phyloP scores from a whole-genome alignment of 768 basidiomycete species.

The Tylopilus plumbeoviolaceoides region DNA sequence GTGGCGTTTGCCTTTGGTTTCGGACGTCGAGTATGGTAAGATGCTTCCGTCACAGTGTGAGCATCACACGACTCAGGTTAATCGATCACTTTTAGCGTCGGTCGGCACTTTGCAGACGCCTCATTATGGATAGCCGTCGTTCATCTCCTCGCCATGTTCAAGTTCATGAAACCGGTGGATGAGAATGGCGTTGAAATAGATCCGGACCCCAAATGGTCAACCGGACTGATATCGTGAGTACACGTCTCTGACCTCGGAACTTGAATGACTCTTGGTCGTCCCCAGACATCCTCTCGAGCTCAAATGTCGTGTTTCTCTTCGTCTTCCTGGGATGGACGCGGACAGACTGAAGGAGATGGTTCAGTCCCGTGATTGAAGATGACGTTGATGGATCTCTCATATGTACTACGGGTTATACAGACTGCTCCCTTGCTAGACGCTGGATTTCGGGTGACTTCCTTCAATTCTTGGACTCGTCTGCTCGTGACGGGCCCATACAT shows the following conservation, averaged over 20 bases:
- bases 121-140: slow-evolving; percentile 31
- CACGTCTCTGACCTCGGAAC: background rate
- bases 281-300: slow-evolving; percentile 27
- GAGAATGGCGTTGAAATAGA: slow-evolving; percentile 24
- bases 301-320: slow-evolving; percentile 26
- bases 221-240: slow-evolving; percentile 28
- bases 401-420: background rate
- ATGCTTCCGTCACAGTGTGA: background rate
- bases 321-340: slow-evolving; percentile 14
- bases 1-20: slow-evolving; percentile 26
- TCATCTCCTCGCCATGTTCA: slow-evolving; percentile 29
- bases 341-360: slow-evolving; percentile 17
- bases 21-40: slow-evolving; percentile 28
- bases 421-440: no score
- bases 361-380: slow-evolving; percentile 9
- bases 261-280: background rate
- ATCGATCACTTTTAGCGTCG: slow-evolving; percentile 14
- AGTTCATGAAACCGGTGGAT: slow-evolving; percentile 27
- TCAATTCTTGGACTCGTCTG: no score
- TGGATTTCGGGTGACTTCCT: no score
- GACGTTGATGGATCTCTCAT: background rate
- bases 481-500: no score
- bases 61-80: slow-evolving; percentile 1
- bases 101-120: slow-evolving; percentile 29
- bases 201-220: slow-evolving; percentile 25